A percentile compares a stretch with the other conserved stretches of the same genome.
These are phyloP conservation scores for Ziziphus jujuba DNA, from an alignment of 306 rosid genomes.

Conservation along the genomic window DNA sequence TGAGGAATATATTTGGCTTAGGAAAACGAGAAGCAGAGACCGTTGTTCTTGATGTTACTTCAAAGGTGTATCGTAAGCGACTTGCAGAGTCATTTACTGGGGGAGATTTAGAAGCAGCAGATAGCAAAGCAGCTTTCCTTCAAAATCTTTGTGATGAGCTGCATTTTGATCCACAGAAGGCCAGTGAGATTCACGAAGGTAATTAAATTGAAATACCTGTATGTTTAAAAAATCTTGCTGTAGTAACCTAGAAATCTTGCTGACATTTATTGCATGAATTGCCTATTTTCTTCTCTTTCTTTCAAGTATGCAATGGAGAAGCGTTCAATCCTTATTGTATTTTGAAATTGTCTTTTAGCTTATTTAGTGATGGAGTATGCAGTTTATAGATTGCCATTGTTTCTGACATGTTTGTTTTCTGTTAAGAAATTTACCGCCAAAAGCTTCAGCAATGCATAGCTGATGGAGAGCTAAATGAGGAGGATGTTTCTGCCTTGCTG, in stretches of 20 bases:
- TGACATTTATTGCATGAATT: background rate
- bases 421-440: constrained; percentile 88
- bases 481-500: constrained; percentile 79
- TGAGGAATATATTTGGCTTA: constrained; percentile 88
- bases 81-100: constrained; percentile 68
- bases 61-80: constrained; percentile 76
- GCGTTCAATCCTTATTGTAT: background rate
- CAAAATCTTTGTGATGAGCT: constrained; percentile 84
- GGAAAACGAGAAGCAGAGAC: constrained; percentile 92
- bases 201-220: constrained; percentile 14
- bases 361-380: background rate
- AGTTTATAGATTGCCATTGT: constrained; percentile 7
- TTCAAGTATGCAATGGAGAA: background rate
- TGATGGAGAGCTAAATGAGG: constrained; percentile 80
- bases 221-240: too few species aligned
- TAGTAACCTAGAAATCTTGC: too few species aligned
- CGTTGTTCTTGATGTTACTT: constrained; percentile 67
- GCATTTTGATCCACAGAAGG: constrained; percentile 88
- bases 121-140: constrained; percentile 95
- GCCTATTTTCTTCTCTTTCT: background rate
- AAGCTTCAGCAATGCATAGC: constrained; percentile 95
- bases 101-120: constrained; percentile 81
- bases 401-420: constrained; percentile 31
- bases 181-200: constrained; percentile 92
- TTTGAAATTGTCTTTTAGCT: background rate